Evolutionary conservation across 2,329 filamentous ascomycete genomes (phyloP).

Genomic region (Coniochaeta sp.): DNA sequence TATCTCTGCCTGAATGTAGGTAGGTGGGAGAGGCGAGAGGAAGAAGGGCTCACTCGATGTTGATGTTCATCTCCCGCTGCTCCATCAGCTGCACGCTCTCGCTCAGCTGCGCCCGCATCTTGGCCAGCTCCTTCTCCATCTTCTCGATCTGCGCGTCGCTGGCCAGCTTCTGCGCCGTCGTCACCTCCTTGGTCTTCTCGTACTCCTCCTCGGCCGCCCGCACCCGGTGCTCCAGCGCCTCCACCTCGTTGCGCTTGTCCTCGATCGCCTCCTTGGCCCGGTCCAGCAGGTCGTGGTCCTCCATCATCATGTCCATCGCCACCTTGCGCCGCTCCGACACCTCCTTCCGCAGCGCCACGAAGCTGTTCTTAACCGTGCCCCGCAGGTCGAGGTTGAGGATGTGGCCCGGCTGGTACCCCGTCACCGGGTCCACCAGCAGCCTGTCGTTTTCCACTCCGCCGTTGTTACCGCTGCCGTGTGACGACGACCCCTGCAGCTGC

Average conservation of each 20-base stretch:
- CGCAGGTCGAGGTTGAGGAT: constrained; percentile 85
- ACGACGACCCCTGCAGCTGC: constrained; percentile 35
- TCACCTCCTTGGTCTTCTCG: constrained; percentile 83
- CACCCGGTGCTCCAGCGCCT: constrained; percentile 81
- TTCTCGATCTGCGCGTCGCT: constrained; percentile 94
- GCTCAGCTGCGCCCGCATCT: constrained; percentile 76
- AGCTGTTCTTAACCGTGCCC: constrained; percentile 70
- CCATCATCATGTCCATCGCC: constrained; percentile 85
- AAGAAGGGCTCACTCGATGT: constrained; percentile 65
- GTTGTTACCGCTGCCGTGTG: constrained; percentile 13
- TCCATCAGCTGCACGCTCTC: constrained; percentile 90
- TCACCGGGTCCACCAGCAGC: constrained; percentile 71
- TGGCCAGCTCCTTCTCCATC: constrained; percentile 96
- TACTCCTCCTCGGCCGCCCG: constrained; percentile 88
- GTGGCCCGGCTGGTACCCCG: constrained; percentile 84
- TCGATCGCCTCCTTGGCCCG: constrained; percentile 95
- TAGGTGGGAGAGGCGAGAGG: background rate
- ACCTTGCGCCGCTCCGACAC: constrained; percentile 81
- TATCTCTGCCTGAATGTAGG: background rate
- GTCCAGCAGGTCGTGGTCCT: constrained; percentile 87
- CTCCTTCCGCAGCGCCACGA: constrained; percentile 75
- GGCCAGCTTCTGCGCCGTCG: constrained; percentile 77
- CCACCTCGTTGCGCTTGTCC: constrained; percentile 88
- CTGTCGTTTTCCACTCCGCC: constrained; percentile 56
- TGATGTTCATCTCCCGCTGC: constrained; percentile 92